phyloP scores from a whole-genome alignment of 1,284 basidiomycete genomes.

The Sporisorium reilianum region DNA sequence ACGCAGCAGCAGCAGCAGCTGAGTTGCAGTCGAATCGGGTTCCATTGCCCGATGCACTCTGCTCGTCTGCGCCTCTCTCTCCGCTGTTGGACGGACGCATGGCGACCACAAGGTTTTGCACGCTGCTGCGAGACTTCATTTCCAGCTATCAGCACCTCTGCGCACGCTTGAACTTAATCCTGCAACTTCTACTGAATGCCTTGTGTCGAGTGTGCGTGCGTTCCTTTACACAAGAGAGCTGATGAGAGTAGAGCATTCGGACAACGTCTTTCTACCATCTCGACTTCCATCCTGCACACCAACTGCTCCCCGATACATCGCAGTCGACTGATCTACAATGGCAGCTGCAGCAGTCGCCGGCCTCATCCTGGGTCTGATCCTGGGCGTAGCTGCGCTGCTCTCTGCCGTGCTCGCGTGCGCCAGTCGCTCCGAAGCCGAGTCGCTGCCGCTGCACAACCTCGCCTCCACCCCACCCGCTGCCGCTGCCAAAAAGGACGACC shows the following conservation, averaged over 20 bases:
- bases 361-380: constrained; percentile 25
- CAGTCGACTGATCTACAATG: constrained; percentile 7
- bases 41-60: background rate
- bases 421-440: constrained; percentile 22
- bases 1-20: background rate
- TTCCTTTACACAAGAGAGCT: background rate
- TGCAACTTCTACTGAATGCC: background rate
- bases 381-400: constrained; percentile 26
- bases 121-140: constrained; percentile 6
- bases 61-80: background rate
- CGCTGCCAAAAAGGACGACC: constrained; percentile 3
- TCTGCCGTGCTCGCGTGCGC: constrained; percentile 33
- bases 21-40: background rate
- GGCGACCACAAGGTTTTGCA: constrained; percentile 3
- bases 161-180: background rate
- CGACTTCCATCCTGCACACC: background rate
- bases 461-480: constrained; percentile 10
- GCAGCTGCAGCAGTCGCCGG: constrained; percentile 34
- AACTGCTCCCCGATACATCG: background rate
- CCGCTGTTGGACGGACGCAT: constrained; percentile 11
- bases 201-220: constrained; percentile 3
- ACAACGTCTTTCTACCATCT: background rate
- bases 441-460: constrained; percentile 27
- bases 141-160: constrained; percentile 10
- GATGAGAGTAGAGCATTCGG: background rate